These are phyloP conservation scores for Pistacia atlantica DNA, from an alignment of 345 rosid species.

Conservation along the genomic window DNA sequence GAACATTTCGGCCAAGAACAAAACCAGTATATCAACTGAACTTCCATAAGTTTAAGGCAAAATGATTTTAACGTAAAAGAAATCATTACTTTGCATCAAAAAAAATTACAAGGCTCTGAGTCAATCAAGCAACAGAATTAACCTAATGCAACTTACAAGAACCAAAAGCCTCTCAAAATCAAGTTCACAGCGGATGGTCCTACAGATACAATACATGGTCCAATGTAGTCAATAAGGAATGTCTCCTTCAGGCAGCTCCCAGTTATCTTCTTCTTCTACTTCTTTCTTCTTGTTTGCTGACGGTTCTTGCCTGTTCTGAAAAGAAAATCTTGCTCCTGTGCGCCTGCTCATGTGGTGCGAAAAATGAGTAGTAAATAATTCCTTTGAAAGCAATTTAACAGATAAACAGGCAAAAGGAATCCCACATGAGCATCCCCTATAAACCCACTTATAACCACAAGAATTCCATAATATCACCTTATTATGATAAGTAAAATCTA, in stretches of 20 bases:
- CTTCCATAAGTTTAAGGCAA: not conserved
- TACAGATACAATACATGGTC: constrained; percentile 21
- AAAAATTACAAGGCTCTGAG: constrained; percentile 13
- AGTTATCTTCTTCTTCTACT: constrained; percentile 68
- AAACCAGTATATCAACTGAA: not conserved
- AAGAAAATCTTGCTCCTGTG: constrained; percentile 35
- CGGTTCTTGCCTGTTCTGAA: constrained; percentile 41
- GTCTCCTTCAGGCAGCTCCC: constrained; percentile 81
- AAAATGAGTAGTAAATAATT: constrained; percentile 4
- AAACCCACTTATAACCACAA: not conserved
- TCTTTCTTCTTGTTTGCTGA: constrained; percentile 44
- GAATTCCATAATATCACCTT: not conserved
- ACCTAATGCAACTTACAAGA: constrained; percentile 28
- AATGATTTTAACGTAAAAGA: not conserved
- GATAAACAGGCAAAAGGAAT: not conserved
- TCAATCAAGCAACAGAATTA: constrained; percentile 20
- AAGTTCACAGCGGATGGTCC: constrained; percentile 17
- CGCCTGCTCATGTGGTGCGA: constrained; percentile 44
- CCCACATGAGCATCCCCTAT: not conserved
- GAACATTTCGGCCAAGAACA: not conserved
- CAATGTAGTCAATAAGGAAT: constrained; percentile 39
- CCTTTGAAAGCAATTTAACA: not conserved
- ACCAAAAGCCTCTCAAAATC: constrained; percentile 19
- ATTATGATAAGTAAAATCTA: too few relatives aligned
- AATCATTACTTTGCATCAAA: constrained; percentile 15